Conservation (phyloP, 305 asterid genomes). For the Solanum hybrid region DNA sequence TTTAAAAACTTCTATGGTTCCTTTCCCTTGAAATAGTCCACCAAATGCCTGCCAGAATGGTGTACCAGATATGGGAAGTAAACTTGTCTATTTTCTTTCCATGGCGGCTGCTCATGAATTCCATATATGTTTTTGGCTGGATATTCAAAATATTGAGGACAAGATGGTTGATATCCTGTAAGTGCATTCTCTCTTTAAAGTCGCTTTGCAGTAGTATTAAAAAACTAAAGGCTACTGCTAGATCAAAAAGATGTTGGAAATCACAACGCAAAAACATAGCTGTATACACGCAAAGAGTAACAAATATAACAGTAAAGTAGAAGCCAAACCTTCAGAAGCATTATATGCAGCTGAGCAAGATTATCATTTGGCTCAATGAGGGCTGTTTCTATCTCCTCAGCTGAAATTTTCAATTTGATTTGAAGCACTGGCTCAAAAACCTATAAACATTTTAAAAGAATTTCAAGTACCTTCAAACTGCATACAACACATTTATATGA, state of each 20-base stretch:
- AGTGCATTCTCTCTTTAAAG: neutral
- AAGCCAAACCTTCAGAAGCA: slow-evolving; percentile 55
- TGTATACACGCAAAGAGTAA: neutral
- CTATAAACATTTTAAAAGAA: slow-evolving; percentile 18
- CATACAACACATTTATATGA: neutral
- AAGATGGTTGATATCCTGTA: neutral
- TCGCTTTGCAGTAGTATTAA: neutral
- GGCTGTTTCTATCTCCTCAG: slow-evolving; percentile 76
- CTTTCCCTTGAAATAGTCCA: neutral
- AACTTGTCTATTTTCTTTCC: neutral
- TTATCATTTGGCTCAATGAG: slow-evolving; percentile 54
- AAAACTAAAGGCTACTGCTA: neutral
- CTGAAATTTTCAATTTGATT: slow-evolving; percentile 48
- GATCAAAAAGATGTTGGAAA: neutral
- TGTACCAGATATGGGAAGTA: neutral
- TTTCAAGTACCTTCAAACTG: neutral
- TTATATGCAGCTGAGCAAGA: slow-evolving; percentile 64
- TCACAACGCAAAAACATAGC: neutral
- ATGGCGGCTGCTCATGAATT: neutral
- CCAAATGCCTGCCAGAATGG: neutral
- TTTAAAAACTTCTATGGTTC: neutral
- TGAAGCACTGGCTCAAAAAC: slow-evolving; percentile 60
- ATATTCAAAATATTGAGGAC: neutral
- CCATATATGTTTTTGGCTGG: neutral
- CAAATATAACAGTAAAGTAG: neutral